Base-by-base conservation (phyloP, 495 filamentous ascomycete genomes). In the Aspergillus indologenus region DNA sequence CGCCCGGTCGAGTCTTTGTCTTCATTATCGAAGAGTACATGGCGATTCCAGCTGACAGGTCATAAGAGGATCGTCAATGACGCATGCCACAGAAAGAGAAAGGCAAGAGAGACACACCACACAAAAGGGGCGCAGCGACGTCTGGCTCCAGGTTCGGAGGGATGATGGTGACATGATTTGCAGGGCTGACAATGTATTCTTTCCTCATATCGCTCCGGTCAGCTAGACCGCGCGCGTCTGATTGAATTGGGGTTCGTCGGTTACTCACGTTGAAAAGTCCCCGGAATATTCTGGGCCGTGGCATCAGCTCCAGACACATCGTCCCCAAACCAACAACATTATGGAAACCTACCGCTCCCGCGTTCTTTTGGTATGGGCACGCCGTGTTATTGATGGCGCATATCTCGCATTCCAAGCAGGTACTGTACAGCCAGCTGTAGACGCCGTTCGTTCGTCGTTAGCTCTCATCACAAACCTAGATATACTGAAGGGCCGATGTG, bases 11-110 rank as follows among this genome's bases (percentile, higher is more conserved):
- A 24, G 74, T 64, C 40, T 71, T 76, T 7, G 73, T 72, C 57
- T 77, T 77, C 57, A 72, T 70, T 50, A 79, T 76, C 8, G 76
- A 76, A n/a, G 74, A 76, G 54, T 77, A 79, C 76, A 78, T 77
- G 8, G 75, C 72, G 42, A 79, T 75, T 14, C 76, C 76, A 49
- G 76, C 75, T 63, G 19, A 50, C 9, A 7, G 3, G 3, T 71
- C 43, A 1, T 14, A 5, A 40, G 9, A 3, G 3, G 4, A 29
- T 11, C 1, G 46, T 66, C 26, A 66, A 53, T 21, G 0, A 44
- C 21, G 11, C 12, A 44, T 19, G 48, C 6, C 19, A 20, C 15
- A 24, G 1, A 29, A 52, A 42, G 26, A 3, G 4, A 29, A 17
- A 1, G 14, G 9, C 9, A 45, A 2, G 8, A 46, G 22, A 24